phyloP scores from a whole-genome alignment of 129 eudicot species.

The Saussurea involucrata region DNA sequence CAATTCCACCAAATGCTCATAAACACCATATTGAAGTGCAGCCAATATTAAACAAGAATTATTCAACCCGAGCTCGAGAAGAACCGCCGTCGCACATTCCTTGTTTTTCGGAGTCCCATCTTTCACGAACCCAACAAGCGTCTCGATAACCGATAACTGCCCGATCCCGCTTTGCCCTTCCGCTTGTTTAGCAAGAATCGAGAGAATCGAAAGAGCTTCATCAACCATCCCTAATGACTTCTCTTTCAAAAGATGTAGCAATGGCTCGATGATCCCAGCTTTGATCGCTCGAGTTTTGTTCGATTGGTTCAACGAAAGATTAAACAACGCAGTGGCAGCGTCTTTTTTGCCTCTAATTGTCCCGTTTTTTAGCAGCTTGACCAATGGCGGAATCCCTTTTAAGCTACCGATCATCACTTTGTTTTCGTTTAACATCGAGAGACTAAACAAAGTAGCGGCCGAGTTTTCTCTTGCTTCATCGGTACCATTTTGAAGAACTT shows the following conservation, averaged over 20 bases:
- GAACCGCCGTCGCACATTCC: conserved; percentile 77
- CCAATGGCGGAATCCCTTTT: conserved; percentile 58
- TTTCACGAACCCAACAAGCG: conserved; percentile 50
- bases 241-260: conserved; percentile 53
- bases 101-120: conserved; percentile 75
- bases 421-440: conserved; percentile 68
- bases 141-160: conserved; percentile 44
- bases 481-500: conserved; percentile 53
- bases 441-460: conserved; percentile 71
- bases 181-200: conserved; percentile 56
- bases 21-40: conserved; percentile 71
- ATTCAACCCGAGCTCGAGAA: conserved; percentile 51
- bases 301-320: conserved; percentile 45
- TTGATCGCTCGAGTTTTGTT: conserved; percentile 66
- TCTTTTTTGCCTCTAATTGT: conserved; percentile 62
- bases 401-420: conserved; percentile 51
- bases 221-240: conserved; percentile 64
- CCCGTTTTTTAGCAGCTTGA: conserved; percentile 46
- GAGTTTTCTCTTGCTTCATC: conserved; percentile 67
- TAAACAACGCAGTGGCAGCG: conserved; percentile 66
- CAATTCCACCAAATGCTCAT: conserved; percentile 55
- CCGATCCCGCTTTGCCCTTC: conserved; percentile 68
- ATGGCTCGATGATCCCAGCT: conserved; percentile 64
- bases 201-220: conserved; percentile 64
- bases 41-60: conserved; percentile 54